Evolutionary conservation across 2,329 filamentous ascomycete genomes (phyloP).

Genomic region (Tolypocladium cylindrosporum): DNA sequence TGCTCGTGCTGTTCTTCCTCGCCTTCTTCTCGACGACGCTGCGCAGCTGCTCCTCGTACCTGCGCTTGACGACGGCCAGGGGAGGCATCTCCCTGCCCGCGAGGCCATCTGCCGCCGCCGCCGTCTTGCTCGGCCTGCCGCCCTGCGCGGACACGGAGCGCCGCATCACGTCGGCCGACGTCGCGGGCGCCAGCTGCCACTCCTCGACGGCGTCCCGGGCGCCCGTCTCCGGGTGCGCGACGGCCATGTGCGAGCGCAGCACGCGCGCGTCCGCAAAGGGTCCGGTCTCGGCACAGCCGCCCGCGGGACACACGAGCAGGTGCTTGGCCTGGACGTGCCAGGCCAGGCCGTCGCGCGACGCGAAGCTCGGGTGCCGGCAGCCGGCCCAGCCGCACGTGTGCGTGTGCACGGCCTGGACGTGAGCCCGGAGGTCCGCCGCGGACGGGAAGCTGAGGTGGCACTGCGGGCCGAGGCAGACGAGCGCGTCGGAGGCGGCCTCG

Average conservation of each 20-base stretch:
- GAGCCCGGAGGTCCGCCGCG: constrained; percentile 12
- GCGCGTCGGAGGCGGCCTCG: not conserved
- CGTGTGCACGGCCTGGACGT: constrained; percentile 16
- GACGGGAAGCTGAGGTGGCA: constrained; percentile 15
- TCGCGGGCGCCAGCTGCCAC: constrained; percentile 14
- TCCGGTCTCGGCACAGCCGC: constrained; percentile 24
- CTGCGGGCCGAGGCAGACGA: constrained; percentile 15
- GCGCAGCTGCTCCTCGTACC: constrained; percentile 24
- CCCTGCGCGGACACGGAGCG: not conserved
- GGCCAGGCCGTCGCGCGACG: constrained; percentile 25
- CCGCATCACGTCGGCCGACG: not conserved
- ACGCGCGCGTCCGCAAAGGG: constrained; percentile 22
- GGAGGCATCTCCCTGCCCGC: constrained; percentile 1
- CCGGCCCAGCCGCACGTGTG: constrained; percentile 30
- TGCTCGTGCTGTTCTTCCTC: constrained; percentile 10
- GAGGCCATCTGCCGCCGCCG: constrained; percentile 1
- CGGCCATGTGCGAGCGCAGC: constrained; percentile 26
- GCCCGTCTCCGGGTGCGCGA: constrained; percentile 19
- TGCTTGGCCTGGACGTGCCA: constrained; percentile 35
- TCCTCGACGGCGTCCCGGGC: constrained; percentile 10
- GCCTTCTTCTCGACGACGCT: constrained; percentile 22
- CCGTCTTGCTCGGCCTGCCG: not conserved
- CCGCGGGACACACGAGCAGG: constrained; percentile 29
- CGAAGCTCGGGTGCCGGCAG: constrained; percentile 25
- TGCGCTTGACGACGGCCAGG: constrained; percentile 22